Evolutionary conservation across 2,329 filamentous ascomycete genomes (phyloP), one percentile per base, ranked within the genome.

Genomic region (Hypoxylon sp.): DNA sequence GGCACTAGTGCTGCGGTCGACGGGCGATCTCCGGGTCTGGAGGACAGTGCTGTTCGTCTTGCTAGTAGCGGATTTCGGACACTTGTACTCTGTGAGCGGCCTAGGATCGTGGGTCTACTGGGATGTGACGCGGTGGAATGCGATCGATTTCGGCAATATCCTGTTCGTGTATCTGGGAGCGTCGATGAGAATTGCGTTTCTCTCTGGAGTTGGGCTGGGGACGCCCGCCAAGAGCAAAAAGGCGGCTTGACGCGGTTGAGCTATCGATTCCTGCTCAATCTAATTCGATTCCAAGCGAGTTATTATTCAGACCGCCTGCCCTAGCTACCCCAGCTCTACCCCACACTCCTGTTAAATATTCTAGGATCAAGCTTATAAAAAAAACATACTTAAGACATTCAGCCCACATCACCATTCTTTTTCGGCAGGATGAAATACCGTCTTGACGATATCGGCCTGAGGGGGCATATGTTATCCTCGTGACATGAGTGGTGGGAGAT

Each of bases 61-160:
- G 64, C 83, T 94, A 32, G 77, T 94, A 14, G 92, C 91, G n/a
- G 92, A 95, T 78, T 77, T 93, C 34, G 92, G 92, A 2, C 92
- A 94, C 78, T 80, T 94, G 60, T 92, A 89, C 78, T 89, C 88
- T 36, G 84, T 94, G 65, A 80, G 82, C 36, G 81, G 81, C 28
- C 81, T 91, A 30, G 92, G 91, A 0, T 70, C 76, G 11, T 79
- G 81, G 7, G 82, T 93, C n/a, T 93, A 91, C 79, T 92, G 87
- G 84, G 82, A 87, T 70, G 82, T 87, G 28, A 74, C 79, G 70
- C 77, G 79, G 9, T 93, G 90, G 91, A 92, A 91, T 77, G 83
- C 84, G 11, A 90, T 91, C 67, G 88, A 89, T 70, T 87, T 85
- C 83, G 91, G 90, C 1, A 92, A 91, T 74, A 84, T 93, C 14